Percentiles rank a stretch among this genome's conserved stretches.
These are phyloP conservation scores for Mucuna pruriens DNA, from an alignment of 306 rosid genomes.

Conservation along the genomic window DNA sequence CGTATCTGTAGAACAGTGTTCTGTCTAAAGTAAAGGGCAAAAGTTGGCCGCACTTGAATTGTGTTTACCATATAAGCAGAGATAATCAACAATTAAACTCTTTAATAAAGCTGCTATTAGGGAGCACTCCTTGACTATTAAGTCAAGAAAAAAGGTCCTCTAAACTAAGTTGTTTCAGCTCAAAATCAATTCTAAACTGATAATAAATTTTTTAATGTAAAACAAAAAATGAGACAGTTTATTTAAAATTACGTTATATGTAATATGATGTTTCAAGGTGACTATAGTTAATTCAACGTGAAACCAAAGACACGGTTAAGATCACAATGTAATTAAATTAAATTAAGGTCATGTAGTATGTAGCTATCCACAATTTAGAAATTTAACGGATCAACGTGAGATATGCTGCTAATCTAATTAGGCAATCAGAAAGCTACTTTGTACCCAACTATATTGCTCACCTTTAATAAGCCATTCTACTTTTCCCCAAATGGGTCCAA, in stretches of 20 bases:
- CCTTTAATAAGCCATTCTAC: too few species aligned
- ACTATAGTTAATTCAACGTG: too few species aligned
- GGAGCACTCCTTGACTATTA: neutral
- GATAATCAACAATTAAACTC: neutral
- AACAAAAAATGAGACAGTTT: too few species aligned
- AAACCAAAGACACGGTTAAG: too few species aligned
- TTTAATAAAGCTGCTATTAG: neutral
- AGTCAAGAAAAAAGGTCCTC: neutral
- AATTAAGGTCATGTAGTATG: neutral
- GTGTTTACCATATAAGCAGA: neutral
- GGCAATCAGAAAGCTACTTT: constrained; percentile 17
- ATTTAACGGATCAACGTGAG: neutral
- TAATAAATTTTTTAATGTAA: too few species aligned
- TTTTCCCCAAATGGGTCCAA: neutral
- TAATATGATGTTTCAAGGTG: too few species aligned
- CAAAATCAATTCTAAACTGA: too few species aligned
- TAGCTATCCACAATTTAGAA: neutral
- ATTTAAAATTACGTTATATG: too few species aligned
- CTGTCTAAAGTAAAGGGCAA: constrained; percentile 20
- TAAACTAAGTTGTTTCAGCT: too few species aligned
- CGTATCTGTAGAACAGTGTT: constrained; percentile 1
- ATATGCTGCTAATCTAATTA: constrained; percentile 5
- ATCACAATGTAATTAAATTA: too few species aligned
- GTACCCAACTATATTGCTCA: neutral
- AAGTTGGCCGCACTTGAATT: neutral